Evolutionary conservation across 106 monocot genomes (phyloP).

Genomic region (Alisma plantagoaquatica): DNA sequence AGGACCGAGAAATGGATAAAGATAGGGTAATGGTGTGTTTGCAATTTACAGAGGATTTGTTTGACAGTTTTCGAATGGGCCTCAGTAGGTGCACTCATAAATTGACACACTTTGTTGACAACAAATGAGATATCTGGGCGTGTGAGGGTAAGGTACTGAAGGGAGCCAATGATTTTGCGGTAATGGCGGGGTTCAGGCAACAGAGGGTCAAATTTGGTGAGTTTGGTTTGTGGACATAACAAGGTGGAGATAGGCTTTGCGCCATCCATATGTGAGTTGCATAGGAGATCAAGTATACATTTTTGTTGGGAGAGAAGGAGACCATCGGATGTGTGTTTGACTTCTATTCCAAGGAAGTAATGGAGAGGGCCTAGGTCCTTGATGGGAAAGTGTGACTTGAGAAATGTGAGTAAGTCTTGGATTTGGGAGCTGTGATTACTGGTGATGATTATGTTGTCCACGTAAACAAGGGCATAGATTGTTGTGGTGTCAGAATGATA

Average conservation of each 20-base stretch:
- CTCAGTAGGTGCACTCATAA: no score
- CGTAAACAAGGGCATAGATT: not conserved
- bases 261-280: not conserved
- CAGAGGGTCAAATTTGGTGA: no score
- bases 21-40: no score
- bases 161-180: no score
- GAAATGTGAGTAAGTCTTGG: not conserved
- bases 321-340: not conserved
- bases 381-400: not conserved
- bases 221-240: no score
- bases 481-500: not conserved
- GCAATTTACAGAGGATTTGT: no score
- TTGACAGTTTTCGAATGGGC: no score
- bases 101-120: no score
- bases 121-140: no score
- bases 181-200: no score
- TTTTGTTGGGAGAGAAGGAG: not conserved
- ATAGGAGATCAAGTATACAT: slow-evolving; percentile 1
- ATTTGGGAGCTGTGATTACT: not conserved
- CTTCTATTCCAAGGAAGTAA: not conserved
- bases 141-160: no score
- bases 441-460: not conserved
- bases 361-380: not conserved
- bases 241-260: not conserved
- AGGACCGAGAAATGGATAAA: no score